Conservation (phyloP, 768 basidiomycete genomes). For the Suillus placidus region DNA sequence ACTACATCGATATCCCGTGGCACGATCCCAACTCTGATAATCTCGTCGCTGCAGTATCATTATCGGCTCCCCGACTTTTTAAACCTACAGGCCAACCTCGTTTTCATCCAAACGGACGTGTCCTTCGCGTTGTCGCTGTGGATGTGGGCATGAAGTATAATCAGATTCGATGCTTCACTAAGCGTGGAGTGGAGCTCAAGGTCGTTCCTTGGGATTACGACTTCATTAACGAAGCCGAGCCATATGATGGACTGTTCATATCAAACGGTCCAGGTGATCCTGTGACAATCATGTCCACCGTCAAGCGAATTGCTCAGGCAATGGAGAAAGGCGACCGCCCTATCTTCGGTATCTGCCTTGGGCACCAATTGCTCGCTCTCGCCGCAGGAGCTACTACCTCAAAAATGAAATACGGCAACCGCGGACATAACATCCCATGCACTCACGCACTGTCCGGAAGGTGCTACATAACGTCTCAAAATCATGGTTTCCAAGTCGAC, state of each 20-base stretch:
- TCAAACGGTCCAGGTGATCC: constrained; percentile 99
- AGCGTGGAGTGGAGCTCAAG: constrained; percentile 93
- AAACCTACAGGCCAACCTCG: constrained; percentile 56
- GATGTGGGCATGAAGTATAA: constrained; percentile 99
- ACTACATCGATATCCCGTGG: constrained; percentile 83
- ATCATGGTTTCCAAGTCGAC: constrained; percentile 97
- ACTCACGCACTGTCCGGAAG: constrained; percentile 91
- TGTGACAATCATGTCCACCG: constrained; percentile 75
- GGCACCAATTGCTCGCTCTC: constrained; percentile 94
- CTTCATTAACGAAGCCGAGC: constrained; percentile 74
- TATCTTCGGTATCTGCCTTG: constrained; percentile 98
- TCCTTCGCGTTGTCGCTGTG: constrained; percentile 83
- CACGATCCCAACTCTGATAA: constrained; percentile 87
- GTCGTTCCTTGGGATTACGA: constrained; percentile 98
- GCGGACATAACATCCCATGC: constrained; percentile 98
- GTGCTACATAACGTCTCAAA: constrained; percentile 99
- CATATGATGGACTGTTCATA: constrained; percentile 93
- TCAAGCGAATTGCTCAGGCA: constrained; percentile 63
- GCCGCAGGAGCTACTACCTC: constrained; percentile 93
- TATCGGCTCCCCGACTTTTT: constrained; percentile 67
- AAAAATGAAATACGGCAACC: constrained; percentile 99
- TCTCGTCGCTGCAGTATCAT: constrained; percentile 89
- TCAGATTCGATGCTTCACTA: constrained; percentile 94
- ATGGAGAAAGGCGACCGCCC: constrained; percentile 78
- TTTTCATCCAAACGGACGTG: constrained; percentile 77